A percentile compares a stretch with the other conserved stretches of the same genome.
Evolutionary conservation across 306 rosid genomes (phyloP).

Genomic region (Arachis stenosperma): DNA sequence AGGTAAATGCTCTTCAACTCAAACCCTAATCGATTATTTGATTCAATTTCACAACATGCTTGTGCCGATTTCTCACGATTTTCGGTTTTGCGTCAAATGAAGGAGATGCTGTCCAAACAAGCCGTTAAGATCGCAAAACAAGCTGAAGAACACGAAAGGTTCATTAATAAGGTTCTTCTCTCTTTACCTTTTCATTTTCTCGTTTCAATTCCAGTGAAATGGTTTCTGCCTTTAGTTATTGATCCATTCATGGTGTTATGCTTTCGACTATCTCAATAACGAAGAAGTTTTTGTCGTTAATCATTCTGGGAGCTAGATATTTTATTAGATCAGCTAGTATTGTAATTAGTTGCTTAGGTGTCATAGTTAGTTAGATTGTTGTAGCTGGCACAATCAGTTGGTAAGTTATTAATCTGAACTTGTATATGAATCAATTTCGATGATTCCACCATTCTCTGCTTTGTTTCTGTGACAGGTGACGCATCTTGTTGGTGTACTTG

Average conservation of each 20-base stretch:
- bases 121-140: conserved; percentile 82
- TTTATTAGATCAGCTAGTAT: too few species aligned
- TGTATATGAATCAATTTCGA: too few species aligned
- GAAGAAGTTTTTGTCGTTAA: background rate
- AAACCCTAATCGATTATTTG: background rate
- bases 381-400: too few species aligned
- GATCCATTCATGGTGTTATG: conserved; percentile 8
- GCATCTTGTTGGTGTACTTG: conserved; percentile 75
- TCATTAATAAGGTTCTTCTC: conserved; percentile 70
- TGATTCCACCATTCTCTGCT: too few species aligned
- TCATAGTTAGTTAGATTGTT: too few species aligned
- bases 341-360: too few species aligned
- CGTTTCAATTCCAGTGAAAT: conserved; percentile 3
- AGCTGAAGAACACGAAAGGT: conserved; percentile 87
- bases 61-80: conserved; percentile 19
- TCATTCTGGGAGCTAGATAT: background rate
- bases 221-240: background rate
- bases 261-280: background rate
- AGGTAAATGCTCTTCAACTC: conserved; percentile 41
- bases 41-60: conserved; percentile 28
- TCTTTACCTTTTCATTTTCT: background rate
- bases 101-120: conserved; percentile 76
- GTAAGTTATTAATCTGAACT: too few species aligned
- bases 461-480: conserved; percentile 55
- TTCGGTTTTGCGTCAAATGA: conserved; percentile 52